These are phyloP conservation scores for Naganishia vishniacii DNA, from an alignment of 768 basidiomycete species.

Conservation along the genomic window DNA sequence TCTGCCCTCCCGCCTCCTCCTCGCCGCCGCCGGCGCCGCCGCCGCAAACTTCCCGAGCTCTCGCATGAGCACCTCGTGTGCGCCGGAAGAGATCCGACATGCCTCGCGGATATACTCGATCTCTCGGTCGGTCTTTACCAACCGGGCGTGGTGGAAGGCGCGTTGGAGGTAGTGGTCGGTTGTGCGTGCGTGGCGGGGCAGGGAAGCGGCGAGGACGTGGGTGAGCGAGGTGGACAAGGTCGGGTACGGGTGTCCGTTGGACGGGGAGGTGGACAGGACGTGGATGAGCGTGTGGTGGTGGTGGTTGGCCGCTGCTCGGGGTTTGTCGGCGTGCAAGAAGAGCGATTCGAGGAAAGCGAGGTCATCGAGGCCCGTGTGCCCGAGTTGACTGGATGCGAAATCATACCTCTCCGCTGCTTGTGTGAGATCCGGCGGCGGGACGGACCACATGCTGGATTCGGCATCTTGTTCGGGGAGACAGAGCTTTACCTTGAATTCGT, in stretches of 20 bases:
- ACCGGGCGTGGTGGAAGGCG: conserved; percentile 73
- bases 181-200: not conserved
- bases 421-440: conserved; percentile 67
- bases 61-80: conserved; percentile 88
- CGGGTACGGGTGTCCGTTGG: conserved; percentile 10
- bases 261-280: conserved; percentile 9
- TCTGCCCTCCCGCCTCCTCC: conserved; percentile 32
- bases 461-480: conserved; percentile 73
- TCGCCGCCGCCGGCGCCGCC: conserved; percentile 49
- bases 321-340: no score
- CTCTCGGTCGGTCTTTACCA: conserved; percentile 71
- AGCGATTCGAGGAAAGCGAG: conserved; percentile 1
- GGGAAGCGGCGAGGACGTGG: not conserved
- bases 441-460: conserved; percentile 66
- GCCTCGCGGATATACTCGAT: conserved; percentile 70
- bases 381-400: conserved; percentile 49
- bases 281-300: conserved; percentile 19
- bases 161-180: conserved; percentile 57
- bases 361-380: conserved; percentile 12
- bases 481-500: conserved; percentile 52
- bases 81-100: conserved; percentile 77
- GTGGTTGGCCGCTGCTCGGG: no score
- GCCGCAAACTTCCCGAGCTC: conserved; percentile 61
- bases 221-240: conserved; percentile 1
- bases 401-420: conserved; percentile 52